These are phyloP conservation scores for Theobroma grandiflorum DNA, from an alignment of 441 rosid species.

Conservation along the genomic window DNA sequence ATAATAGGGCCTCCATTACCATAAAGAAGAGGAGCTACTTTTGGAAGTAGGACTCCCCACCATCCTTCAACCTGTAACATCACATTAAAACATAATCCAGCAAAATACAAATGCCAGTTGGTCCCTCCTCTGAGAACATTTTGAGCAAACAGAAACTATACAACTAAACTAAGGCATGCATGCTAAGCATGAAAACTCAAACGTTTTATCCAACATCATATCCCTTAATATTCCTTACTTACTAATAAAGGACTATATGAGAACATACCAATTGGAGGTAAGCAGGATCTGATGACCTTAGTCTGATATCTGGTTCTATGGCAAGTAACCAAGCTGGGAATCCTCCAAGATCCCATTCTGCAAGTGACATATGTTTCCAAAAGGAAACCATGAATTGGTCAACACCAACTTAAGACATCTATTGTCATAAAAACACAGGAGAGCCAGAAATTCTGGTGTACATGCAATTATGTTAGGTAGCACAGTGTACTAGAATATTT, in stretches of 20 bases:
- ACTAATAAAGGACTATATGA: neutral
- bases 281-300: constrained; percentile 85
- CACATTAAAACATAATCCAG: constrained; percentile 25
- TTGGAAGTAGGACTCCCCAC: constrained; percentile 87
- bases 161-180: constrained; percentile 9
- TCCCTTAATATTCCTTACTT: neutral
- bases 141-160: neutral
- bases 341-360: constrained; percentile 99
- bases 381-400: constrained; percentile 24
- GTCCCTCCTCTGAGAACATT: neutral
- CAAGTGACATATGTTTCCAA: constrained; percentile 30
- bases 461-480: neutral
- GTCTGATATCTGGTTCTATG: constrained; percentile 63
- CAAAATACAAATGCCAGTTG: constrained; percentile 5
- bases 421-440: constrained; percentile 7
- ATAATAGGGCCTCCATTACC: constrained; percentile 86
- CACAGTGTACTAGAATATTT: neutral
- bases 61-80: constrained; percentile 78
- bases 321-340: constrained; percentile 95
- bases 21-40: constrained; percentile 75
- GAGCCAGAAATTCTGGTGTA: neutral
- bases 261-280: constrained; percentile 68
- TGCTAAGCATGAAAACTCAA: constrained; percentile 10
- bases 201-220: constrained; percentile 5
- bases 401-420: neutral